phyloP scores from a whole-genome alignment of 1,284 basidiomycete genomes.

The Puccinia triticina region DNA sequence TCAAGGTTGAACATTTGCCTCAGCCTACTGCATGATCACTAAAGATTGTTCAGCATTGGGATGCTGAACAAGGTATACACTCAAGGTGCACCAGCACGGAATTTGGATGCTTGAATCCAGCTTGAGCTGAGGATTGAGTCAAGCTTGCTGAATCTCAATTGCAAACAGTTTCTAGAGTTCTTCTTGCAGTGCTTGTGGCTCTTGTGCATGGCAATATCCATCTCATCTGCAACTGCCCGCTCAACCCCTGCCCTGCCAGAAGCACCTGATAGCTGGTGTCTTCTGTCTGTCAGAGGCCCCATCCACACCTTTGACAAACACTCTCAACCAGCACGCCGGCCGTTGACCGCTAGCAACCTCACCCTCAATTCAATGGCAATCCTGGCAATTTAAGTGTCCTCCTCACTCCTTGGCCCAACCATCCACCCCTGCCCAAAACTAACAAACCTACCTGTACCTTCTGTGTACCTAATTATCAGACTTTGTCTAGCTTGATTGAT shows the following conservation, averaged over 20 bases:
- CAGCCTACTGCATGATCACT: no score
- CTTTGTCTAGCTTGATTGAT: slow-evolving; percentile 45
- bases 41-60: no score
- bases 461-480: background rate
- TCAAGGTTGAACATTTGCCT: no score
- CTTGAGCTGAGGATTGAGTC: no score
- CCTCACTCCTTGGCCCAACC: background rate
- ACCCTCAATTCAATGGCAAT: background rate
- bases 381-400: background rate
- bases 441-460: background rate
- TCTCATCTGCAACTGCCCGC: background rate
- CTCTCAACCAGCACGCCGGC: background rate
- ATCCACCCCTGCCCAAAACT: background rate
- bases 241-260: background rate
- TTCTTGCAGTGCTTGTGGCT: slow-evolving; percentile 29
- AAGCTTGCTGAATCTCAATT: background rate
- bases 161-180: slow-evolving; percentile 1
- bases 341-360: background rate
- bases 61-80: no score
- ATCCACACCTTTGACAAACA: background rate
- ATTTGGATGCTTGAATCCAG: no score
- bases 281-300: slow-evolving; percentile 6
- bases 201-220: background rate
- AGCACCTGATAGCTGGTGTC: background rate
- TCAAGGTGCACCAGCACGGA: no score